Base-by-base conservation (phyloP, 1,284 basidiomycete genomes). In the Apiotrichum siamense region DNA sequence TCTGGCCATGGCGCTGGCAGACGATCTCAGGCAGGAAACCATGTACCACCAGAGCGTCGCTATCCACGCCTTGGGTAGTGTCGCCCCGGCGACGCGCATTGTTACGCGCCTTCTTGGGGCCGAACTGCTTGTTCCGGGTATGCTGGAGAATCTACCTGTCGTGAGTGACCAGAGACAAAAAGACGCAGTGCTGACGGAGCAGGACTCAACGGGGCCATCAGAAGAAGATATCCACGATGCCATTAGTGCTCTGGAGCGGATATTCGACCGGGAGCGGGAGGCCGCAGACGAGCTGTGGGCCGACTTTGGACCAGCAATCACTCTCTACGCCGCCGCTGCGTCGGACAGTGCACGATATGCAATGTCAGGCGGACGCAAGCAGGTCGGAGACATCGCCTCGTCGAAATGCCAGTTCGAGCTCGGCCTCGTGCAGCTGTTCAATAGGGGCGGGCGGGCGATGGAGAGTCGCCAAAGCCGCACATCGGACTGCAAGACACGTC, bases 21-120 rank as follows among this genome's bases (percentile, higher is more conserved):
- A 24, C 0, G 35, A 31, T 6, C 26, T 52, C 5, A 37, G 42
- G 2, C 11, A 27, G 3, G 33, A 43, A 5, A 27, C 47, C 0
- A 33, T 43, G 6, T 32, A 31, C 6, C 38, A 35, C 2, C 42
- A 52, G 21, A 43, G 37, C 7, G 26, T 35, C 1, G 40, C 46
- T 3, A 20, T 55, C 27, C 47, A 42, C 13, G 36, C 47, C 0
- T 43, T 55, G 1, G 49, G 54, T 1, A 33, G 21, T 20, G 23
- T 33, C 3, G 39, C 35, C 2, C 10, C 23, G 1, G 23, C n/a
- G 0, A n/a, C 38, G 18, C 47, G 49, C 3, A n/a, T 15, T 2
- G n/a, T 41, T 2, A 38, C 35, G 11, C 39, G 38, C 4, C 45
- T 47, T 42, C 17, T 47, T 0, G 43, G 49, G 1, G 27, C 33